Evolutionary conservation across 1,139 yeast species (phyloP), one percentile per base, ranked within the genome.

Genomic region (Suzukiozyma palmioleophila): DNA sequence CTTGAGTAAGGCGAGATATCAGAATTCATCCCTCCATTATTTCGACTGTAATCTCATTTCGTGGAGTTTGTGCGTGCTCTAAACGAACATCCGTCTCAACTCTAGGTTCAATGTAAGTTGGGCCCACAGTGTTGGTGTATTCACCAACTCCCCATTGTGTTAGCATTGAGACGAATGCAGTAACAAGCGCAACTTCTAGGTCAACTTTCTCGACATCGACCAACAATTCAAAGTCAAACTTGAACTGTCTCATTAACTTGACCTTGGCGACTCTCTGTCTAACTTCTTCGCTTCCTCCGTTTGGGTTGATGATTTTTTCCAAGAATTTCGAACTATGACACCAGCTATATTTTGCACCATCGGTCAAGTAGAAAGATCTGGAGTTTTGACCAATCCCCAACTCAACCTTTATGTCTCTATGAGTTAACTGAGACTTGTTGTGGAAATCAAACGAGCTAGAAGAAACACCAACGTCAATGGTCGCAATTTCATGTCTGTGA

Each of bases 101-200:
- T 32, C 32, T 44, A 13, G 46, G 40, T 3, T 51, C 51, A 37
- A 56, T 45, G 37, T 38, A 57, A 4, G 81, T 74, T 14, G 82
- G 81, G 8, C 81, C 81, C 39, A 73, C 62, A 13, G 81, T 75
- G 39, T 72, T 75, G 8, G 79, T 74, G 43, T 59, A 63, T 50
- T 66, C 73, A 25, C 81, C 81, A 39, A 65, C 55, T 13, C 81
- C 79, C 86, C 85, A 79, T 54, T 77, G 81, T 10, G 83, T 76
- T 56, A 76, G 62, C 79, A 80, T 79, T 13, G 82, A 67, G 41
- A 77, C 59, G 48, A 79, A 79, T 0, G 74, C 81, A 8, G 84
- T 77, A 11, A 79, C 74, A 39, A 80, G 53, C 1, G 75, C 84
- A 33, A 73, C 60, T 41, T 75, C 77, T 8, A 62, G 54, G 48